These are phyloP conservation scores for Leptographium radiaticola DNA, from an alignment of 2,329 filamentous ascomycete genomes.

Conservation along the genomic window DNA sequence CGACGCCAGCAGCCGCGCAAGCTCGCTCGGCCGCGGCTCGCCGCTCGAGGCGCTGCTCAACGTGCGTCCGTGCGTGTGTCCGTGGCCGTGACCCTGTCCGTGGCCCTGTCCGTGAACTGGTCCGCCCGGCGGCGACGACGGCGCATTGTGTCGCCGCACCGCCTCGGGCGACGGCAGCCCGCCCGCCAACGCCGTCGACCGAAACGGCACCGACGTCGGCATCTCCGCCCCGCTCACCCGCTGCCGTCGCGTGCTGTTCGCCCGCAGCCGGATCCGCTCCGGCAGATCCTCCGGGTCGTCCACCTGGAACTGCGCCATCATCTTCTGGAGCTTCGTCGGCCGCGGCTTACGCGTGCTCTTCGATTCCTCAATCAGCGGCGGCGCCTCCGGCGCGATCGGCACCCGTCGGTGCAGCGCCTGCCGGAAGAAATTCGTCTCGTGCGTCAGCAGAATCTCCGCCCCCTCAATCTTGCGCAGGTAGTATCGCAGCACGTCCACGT, in stretches of 20 bases:
- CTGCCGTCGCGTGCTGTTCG: conserved; percentile 60
- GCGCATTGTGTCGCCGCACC: background rate
- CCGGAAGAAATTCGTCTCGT: conserved; percentile 95
- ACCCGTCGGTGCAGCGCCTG: conserved; percentile 93
- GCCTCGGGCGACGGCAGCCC: background rate
- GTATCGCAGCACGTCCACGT: conserved; percentile 79
- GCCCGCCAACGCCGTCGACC: conserved; percentile 1
- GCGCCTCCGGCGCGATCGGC: conserved; percentile 73
- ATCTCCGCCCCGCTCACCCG: conserved; percentile 40
- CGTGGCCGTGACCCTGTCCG: no score
- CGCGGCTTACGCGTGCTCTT: conserved; percentile 89
- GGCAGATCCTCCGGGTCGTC: conserved; percentile 85
- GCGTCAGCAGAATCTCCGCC: conserved; percentile 79
- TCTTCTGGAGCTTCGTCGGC: conserved; percentile 92
- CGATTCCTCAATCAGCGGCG: conserved; percentile 75
- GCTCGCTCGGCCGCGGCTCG: background rate
- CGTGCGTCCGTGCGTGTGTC: background rate
- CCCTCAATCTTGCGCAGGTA: conserved; percentile 96
- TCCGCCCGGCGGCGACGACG: background rate
- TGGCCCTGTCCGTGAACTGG: no score
- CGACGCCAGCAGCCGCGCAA: conserved; percentile 27
- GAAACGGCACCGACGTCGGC: conserved; percentile 8
- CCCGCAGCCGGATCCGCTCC: conserved; percentile 67
- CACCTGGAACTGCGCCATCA: conserved; percentile 79
- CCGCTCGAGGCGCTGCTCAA: background rate